These are phyloP conservation scores for Vinca major DNA, from an alignment of 305 asterid species.

Conservation along the genomic window DNA sequence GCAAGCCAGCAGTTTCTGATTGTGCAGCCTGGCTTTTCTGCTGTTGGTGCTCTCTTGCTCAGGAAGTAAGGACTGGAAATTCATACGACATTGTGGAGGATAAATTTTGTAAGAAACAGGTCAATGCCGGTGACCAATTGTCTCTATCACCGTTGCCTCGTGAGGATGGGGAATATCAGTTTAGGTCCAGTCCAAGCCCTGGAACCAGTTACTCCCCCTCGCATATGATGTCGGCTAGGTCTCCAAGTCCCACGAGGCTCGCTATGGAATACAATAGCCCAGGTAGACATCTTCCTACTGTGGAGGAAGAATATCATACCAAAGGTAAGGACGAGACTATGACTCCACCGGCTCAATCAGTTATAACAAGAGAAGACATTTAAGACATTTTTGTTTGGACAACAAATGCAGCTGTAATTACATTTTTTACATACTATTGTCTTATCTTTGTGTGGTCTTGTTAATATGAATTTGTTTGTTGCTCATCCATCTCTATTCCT, in stretches of 20 bases:
- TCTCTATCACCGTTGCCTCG: conserved; percentile 46
- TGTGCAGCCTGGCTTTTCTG: conserved; percentile 80
- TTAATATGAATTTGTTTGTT: not conserved
- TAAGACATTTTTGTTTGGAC: conserved; percentile 8
- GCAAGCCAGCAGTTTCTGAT: conserved; percentile 56
- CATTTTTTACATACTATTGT: not conserved
- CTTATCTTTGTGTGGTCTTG: not conserved
- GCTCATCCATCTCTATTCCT: not conserved
- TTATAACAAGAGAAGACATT: conserved; percentile 36
- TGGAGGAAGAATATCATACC: conserved; percentile 29
- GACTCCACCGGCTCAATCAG: conserved; percentile 39
- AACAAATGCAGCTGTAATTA: not conserved
- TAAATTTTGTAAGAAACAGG: conserved; percentile 39
- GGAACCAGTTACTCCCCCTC: conserved; percentile 27
- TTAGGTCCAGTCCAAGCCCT: conserved; percentile 29
- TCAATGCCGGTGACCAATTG: conserved; percentile 11
- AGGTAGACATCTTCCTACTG: conserved; percentile 25
- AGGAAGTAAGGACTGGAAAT: conserved; percentile 80
- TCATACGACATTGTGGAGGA: conserved; percentile 63
- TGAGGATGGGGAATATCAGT: conserved; percentile 42
- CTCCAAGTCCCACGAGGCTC: conserved; percentile 32
- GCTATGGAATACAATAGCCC: conserved; percentile 30
- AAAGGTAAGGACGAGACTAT: conserved; percentile 29
- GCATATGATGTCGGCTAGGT: conserved; percentile 14
- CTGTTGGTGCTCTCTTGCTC: conserved; percentile 89